phyloP scores from a whole-genome alignment of 164 flowering plant genomes.

The Nymphaea colorata region DNA sequence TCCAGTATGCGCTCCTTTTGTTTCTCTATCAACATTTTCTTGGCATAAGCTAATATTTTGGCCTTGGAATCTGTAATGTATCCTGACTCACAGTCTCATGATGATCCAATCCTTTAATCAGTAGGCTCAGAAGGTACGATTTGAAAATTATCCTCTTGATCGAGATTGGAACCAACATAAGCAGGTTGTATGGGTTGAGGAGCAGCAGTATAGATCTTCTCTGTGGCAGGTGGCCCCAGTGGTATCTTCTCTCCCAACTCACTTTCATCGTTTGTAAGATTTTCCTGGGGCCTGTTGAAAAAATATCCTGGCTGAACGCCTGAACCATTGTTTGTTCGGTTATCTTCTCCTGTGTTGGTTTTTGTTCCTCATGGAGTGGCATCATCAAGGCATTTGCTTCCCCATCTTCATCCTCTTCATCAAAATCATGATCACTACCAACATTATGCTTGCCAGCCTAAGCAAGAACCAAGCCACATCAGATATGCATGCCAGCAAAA shows the following conservation, averaged over 20 bases:
- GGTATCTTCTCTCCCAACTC: conserved; percentile 38
- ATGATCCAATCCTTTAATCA: conserved; percentile 58
- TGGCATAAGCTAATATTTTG: conserved; percentile 69
- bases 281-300: conserved; percentile 50
- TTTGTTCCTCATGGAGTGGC: conserved; percentile 38
- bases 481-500: too few species aligned
- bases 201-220: conserved; percentile 5
- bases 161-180: conserved; percentile 1
- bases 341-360: conserved; percentile 55
- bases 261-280: conserved; percentile 27
- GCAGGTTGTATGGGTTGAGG: not conserved
- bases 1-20: conserved; percentile 67
- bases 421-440: conserved; percentile 54
- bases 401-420: conserved; percentile 31
- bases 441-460: conserved; percentile 22
- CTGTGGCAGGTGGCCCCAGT: conserved; percentile 9
- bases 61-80: conserved; percentile 53
- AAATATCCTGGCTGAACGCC: conserved; percentile 77
- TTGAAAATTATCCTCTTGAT: conserved; percentile 55
- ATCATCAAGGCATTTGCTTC: conserved; percentile 86
- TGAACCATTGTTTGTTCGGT: conserved; percentile 29
- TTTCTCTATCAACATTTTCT: conserved; percentile 84
- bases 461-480: not conserved
- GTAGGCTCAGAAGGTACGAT: conserved; percentile 81
- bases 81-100: conserved; percentile 42